Percentiles rank a stretch among this genome's conserved stretches.
phyloP scores from a whole-genome alignment of 1,284 basidiomycete species.

The Butyriboletus pseudospeciosus region DNA sequence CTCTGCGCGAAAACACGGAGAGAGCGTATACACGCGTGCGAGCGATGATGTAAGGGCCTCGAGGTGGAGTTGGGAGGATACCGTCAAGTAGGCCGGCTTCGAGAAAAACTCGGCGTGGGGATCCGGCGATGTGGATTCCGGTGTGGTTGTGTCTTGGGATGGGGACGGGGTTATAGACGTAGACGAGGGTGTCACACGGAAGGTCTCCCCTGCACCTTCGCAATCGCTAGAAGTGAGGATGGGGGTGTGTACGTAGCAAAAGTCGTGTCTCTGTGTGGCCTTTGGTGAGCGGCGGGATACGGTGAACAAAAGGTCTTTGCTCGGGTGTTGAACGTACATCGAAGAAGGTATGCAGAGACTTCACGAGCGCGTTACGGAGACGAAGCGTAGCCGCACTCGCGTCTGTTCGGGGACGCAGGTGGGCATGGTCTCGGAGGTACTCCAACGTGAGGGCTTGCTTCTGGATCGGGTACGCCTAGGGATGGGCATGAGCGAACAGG shows the following conservation, averaged over 20 bases:
- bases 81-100: conserved; percentile 81
- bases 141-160: conserved; percentile 2
- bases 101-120: conserved; percentile 56
- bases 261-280: conserved; percentile 61
- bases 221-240: conserved; percentile 90
- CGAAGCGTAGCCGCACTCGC: conserved; percentile 70
- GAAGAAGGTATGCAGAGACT: conserved; percentile 60
- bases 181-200: conserved; percentile 53
- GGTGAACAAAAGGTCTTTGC: neutral
- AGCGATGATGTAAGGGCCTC: conserved; percentile 81
- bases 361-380: conserved; percentile 57
- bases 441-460: conserved; percentile 74
- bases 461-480: conserved; percentile 79
- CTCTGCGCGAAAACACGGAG: conserved; percentile 93
- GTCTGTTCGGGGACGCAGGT: conserved; percentile 77
- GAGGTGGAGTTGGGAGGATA: conserved; percentile 93
- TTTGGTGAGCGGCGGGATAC: neutral
- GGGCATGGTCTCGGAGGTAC: conserved; percentile 77
- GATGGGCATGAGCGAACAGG: conserved; percentile 6
- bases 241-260: conserved; percentile 79
- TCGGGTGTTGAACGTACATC: conserved; percentile 46
- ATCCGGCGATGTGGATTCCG: conserved; percentile 8
- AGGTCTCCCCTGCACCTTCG: conserved; percentile 96
- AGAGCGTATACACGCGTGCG: conserved; percentile 84
- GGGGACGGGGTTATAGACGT: conserved; percentile 6